Base-by-base conservation (phyloP, 495 filamentous ascomycete genomes). In the Poronia punctata region DNA sequence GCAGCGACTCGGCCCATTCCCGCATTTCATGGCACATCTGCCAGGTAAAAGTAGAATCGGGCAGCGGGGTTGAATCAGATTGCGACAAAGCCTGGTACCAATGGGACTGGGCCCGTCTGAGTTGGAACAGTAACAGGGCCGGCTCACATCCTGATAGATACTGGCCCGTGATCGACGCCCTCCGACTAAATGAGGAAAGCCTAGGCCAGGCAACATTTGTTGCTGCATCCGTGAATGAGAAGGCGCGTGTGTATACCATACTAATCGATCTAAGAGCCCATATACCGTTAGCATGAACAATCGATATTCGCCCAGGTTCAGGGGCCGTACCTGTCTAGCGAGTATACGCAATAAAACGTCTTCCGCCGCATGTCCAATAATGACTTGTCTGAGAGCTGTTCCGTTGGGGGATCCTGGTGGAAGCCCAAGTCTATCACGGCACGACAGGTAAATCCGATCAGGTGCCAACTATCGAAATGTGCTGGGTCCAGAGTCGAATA, bases 191-290 rank as follows among this genome's bases (percentile, higher is more conserved):
- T 3, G 51, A 60, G 26, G 38, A 56, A 15, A 48, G 57, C 45
- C 61, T 53, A 7, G 71, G 63, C 46, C 84, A 65, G 7, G 64
- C 71, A 25, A 93, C 86, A 46, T 81, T 79, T 2, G 81, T 73
- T n/a, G 87, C 83, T 26, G 84, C 85, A 56, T 97, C 90, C 1
- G 85, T 87, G 56, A 97, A 92, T 4, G 90, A 93, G 57, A 94
- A 94, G 0, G 84, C 79, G 27, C 86, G 72, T 20, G 80, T 78
- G 35, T 88, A 74, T 11, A 86, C 83, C 64, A 89, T 77, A 45
- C 84, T 87, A 22, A 86, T 86, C 4, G 82, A 79, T 51, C 89
- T 92, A 43, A 4, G 21, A 16, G 33, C 38, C 18, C n/a, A 48
- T 25, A 14, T 27, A 21, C 45, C 15, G 39, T 40, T 18, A 28